Conservation (phyloP, 768 basidiomycete genomes). For the Crassisporium funariophilum region DNA sequence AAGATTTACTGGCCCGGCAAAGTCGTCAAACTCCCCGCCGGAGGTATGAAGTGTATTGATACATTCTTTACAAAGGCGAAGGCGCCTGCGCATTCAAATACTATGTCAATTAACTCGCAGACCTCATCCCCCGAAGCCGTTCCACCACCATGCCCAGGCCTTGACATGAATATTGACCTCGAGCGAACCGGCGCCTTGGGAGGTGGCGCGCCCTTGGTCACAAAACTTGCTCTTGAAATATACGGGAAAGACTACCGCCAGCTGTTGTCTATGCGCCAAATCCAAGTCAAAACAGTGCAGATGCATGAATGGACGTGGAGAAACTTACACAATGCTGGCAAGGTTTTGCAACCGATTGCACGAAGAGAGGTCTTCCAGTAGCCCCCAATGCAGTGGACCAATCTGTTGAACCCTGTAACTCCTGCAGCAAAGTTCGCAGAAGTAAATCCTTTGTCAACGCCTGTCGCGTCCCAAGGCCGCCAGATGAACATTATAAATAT, state of each 20-base stretch:
- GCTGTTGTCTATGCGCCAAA: not conserved
- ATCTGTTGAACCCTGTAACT: not conserved
- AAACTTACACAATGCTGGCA: conserved; percentile 21
- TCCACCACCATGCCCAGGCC: conserved; percentile 10
- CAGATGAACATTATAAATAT: not conserved
- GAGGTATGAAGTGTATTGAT: not conserved
- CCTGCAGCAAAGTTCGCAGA: not conserved
- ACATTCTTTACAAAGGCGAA: not conserved
- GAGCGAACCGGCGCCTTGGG: conserved; percentile 8
- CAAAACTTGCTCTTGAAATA: not conserved
- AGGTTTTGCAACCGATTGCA: conserved; percentile 22
- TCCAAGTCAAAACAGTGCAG: conserved; percentile 3
- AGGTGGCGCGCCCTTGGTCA: conserved; percentile 9
- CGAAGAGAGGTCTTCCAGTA: not conserved
- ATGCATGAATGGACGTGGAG: conserved; percentile 21
- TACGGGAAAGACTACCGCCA: not conserved
- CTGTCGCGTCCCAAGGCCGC: not conserved
- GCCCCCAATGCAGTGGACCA: not conserved
- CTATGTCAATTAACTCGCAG: too few species aligned
- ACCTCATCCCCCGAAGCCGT: not conserved
- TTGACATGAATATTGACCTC: conserved; percentile 6
- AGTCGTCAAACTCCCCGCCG: not conserved
- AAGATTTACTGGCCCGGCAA: not conserved
- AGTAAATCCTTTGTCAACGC: not conserved
- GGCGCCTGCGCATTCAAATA: not conserved